Percentiles rank a stretch among this genome's conserved stretches.
These are phyloP conservation scores for Hirsutella minnesotensis DNA, from an alignment of 2,329 filamentous ascomycete species.

Conservation along the genomic window DNA sequence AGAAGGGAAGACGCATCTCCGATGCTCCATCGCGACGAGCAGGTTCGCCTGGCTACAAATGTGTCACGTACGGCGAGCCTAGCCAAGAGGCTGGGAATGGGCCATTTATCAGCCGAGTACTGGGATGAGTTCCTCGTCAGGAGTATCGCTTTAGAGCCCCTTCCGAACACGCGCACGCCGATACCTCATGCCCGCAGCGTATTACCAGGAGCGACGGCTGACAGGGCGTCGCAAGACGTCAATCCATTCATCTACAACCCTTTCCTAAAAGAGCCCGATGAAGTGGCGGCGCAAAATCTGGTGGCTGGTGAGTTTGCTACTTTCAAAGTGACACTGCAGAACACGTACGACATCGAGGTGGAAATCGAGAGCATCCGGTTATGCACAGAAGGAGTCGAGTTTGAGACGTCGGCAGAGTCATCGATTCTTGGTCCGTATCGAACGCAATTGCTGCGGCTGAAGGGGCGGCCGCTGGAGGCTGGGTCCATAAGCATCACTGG, in stretches of 20 bases:
- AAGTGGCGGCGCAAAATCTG: conserved; percentile 53
- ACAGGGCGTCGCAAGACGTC: conserved; percentile 44
- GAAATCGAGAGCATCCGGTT: conserved; percentile 75
- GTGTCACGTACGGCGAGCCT: conserved; percentile 73
- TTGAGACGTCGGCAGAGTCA: conserved; percentile 53
- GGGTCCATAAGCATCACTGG: conserved; percentile 66
- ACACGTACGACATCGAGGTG: conserved; percentile 86
- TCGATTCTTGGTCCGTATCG: conserved; percentile 69
- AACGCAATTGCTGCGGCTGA: conserved; percentile 65
- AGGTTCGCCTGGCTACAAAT: conserved; percentile 71
- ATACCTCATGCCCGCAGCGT: conserved; percentile 51
- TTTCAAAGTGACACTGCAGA: conserved; percentile 79
- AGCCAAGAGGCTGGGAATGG: conserved; percentile 62
- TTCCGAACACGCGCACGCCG: conserved; percentile 46
- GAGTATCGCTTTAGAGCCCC: conserved; percentile 56
- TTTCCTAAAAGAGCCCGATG: conserved; percentile 59
- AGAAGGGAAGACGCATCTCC: conserved; percentile 59
- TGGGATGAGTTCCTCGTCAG: conserved; percentile 95
- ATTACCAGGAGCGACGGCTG: conserved; percentile 36
- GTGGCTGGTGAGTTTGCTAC: conserved; percentile 68
- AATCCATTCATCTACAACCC: conserved; percentile 96
- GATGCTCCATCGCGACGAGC: conserved; percentile 67
- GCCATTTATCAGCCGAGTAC: conserved; percentile 66
- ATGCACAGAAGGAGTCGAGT: conserved; percentile 59
- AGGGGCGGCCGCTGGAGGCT: conserved; percentile 51